A percentile compares a stretch with the other conserved stretches of the same genome.
Conservation (phyloP, 352 stramenopile genomes). For the Paralagenidium karlingii region DNA sequence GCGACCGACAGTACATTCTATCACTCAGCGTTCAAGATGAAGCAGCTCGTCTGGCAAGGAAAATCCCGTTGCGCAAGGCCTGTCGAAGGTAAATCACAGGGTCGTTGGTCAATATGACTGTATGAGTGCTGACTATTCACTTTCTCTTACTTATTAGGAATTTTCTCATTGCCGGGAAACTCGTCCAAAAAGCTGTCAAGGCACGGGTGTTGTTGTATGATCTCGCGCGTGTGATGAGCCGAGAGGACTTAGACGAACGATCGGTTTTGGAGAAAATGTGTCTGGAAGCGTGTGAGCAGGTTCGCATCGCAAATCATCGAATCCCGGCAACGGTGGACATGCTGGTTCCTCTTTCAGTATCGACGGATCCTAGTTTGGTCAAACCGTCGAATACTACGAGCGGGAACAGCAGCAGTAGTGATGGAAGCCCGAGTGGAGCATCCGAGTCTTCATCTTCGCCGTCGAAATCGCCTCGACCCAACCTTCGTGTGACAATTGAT, state of each 20-base stretch:
- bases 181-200: constrained; percentile 65
- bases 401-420: too few species aligned
- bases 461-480: too few species aligned
- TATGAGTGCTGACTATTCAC: background rate
- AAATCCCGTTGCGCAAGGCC: constrained; percentile 55
- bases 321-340: too few species aligned
- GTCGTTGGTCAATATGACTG: background rate
- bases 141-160: too few species aligned
- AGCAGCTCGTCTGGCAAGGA: constrained; percentile 33
- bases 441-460: too few species aligned
- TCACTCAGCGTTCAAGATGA: constrained; percentile 43
- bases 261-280: constrained; percentile 55
- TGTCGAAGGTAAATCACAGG: constrained; percentile 30
- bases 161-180: constrained; percentile 66
- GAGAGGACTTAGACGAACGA: constrained; percentile 63
- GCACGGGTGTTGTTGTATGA: constrained; percentile 51
- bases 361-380: too few species aligned
- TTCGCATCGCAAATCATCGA: constrained; percentile 11
- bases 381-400: background rate
- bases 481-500: too few species aligned
- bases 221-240: constrained; percentile 73
- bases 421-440: too few species aligned
- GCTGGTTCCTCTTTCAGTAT: too few species aligned
- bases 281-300: constrained; percentile 51
- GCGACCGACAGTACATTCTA: constrained; percentile 51